Evolutionary conservation across 2,329 filamentous ascomycete species (phyloP), one percentile per base, ranked within the genome.

Genomic region (Alternaria panax): DNA sequence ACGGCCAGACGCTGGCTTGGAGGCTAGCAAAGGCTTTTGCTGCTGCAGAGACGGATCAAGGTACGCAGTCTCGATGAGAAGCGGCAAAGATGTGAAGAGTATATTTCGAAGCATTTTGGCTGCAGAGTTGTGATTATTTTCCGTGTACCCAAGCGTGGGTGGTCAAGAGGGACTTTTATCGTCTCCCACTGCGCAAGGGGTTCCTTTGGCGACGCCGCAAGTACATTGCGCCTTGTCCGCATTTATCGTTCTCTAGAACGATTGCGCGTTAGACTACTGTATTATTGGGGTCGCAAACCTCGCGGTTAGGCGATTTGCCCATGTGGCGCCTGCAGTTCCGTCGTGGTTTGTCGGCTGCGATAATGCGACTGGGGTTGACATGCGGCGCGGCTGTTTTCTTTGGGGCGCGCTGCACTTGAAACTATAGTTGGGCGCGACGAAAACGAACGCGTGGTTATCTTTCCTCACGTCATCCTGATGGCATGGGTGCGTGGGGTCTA

Each of bases 311-410:
- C 40, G 32, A 47, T 52, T 48, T 38, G 42, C 53, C 34, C 42
- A n/a, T 48, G 47, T 60, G 47, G 53, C 57, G 53, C 57, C 57
- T 56, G 57, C 25, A 60, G 47, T 57, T 57, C 43, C 14, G n/a
- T 40, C 38, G 57, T 51, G 47, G 57, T 60, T 57, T 53, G 57
- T 41, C 42, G 20, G 36, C 7, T 52, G 28, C n/a, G 28, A 43
- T 28, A 12, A 51, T 52, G 38, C 53, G 32, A 46, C 32, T n/a
- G 32, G 53, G 57, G 53, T 60, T 47, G 27, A 46, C 42, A 30
- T 48, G 57, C 46, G 46, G 57, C 57, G 34, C 57, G 32, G 52
- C 50, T 51, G 25, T 32, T 40, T 14, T 36, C 22, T 41, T 50
- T 36, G 28, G 45, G 53, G 47, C 53, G 32, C 20, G 27, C 28